Conservation (phyloP, 306 rosid genomes). For the Quercus ilex region DNA sequence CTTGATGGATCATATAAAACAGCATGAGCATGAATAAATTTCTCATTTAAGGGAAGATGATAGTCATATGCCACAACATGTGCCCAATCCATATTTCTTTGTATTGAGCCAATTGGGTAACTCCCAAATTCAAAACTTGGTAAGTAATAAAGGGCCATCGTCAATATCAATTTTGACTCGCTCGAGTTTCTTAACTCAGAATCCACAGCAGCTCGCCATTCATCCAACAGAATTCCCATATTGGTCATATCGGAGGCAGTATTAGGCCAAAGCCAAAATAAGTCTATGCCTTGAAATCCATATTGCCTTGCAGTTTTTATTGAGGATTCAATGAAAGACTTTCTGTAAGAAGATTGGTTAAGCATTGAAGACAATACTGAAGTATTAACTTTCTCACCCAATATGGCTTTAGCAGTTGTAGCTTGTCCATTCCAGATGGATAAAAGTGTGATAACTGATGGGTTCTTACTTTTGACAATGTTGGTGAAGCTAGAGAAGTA, state of each 20-base stretch:
- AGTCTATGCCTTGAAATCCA: conserved; percentile 31
- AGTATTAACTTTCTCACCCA: conserved; percentile 11
- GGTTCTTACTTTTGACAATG: conserved; percentile 25
- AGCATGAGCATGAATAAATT: conserved; percentile 22
- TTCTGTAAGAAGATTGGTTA: conserved; percentile 6
- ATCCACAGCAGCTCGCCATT: conserved; percentile 27
- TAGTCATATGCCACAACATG: conserved; percentile 25
- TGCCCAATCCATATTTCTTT: conserved; percentile 29
- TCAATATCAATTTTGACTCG: conserved; percentile 33
- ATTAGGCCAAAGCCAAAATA: conserved; percentile 17
- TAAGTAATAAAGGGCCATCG: conserved; percentile 31
- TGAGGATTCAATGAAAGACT: conserved; percentile 31
- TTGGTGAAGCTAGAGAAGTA: conserved; percentile 25
- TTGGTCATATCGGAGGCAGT: background rate
- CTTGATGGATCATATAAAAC: conserved; percentile 25
- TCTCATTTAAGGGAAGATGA: conserved; percentile 13
- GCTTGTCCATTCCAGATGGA: conserved; percentile 23
- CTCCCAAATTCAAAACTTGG: conserved; percentile 15
- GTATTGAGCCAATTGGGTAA: conserved; percentile 42
- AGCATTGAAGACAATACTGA: conserved; percentile 17
- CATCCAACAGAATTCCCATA: conserved; percentile 20
- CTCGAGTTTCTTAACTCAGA: conserved; percentile 33
- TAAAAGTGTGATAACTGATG: conserved; percentile 18
- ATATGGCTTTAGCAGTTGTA: background rate
- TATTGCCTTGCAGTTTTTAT: conserved; percentile 21